Conservation (phyloP, 305 asterid species). For the Solanum hybrid region DNA sequence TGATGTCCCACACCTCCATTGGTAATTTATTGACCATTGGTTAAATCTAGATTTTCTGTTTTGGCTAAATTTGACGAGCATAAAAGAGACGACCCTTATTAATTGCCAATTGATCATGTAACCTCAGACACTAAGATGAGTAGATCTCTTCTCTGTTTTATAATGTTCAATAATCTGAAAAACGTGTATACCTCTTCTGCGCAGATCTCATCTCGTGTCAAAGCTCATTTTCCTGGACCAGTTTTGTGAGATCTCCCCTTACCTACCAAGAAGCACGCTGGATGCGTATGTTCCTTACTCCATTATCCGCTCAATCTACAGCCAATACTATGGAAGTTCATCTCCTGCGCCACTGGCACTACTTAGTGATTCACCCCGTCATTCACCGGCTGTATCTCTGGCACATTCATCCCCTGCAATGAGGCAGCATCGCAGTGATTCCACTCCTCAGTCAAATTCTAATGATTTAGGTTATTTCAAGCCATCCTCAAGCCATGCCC, state of each 20-base stretch:
- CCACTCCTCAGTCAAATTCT: conserved; percentile 42
- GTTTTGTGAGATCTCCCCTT: conserved; percentile 81
- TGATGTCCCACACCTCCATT: not conserved
- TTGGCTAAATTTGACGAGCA: not conserved
- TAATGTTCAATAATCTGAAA: not conserved
- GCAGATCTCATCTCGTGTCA: conserved; percentile 70
- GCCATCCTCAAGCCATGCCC: conserved; percentile 50
- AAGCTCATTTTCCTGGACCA: conserved; percentile 93
- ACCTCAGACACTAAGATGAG: not conserved
- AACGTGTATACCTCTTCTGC: conserved; percentile 1
- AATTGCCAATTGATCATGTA: not conserved
- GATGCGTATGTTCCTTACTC: conserved; percentile 77
- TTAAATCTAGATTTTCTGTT: not conserved
- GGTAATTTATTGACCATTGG: not conserved
- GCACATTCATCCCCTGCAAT: conserved; percentile 75
- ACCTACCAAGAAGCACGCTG: conserved; percentile 73
- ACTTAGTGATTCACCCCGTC: conserved; percentile 53
- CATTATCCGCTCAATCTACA: conserved; percentile 78
- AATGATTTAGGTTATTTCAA: conserved; percentile 56
- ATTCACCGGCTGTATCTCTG: conserved; percentile 68
- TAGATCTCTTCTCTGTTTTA: not conserved
- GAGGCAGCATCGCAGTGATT: conserved; percentile 52
- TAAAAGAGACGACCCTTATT: not conserved
- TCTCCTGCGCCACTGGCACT: conserved; percentile 49
- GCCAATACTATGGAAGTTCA: conserved; percentile 74